phyloP scores from a whole-genome alignment of 2,329 filamentous ascomycete species.

The Epichloe uncinata region DNA sequence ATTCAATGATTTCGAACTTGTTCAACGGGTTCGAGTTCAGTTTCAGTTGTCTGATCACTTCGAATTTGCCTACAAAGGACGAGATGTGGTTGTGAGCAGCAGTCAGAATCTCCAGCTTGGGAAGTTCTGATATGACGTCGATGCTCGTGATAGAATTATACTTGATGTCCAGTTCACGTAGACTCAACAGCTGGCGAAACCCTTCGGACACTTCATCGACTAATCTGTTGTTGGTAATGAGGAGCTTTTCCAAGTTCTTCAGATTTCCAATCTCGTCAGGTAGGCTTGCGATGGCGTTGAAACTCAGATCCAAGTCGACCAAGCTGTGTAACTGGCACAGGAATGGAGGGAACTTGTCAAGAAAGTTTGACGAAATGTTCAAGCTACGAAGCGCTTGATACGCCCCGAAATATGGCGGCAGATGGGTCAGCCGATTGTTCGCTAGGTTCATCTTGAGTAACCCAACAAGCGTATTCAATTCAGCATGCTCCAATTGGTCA shows the following conservation, averaged over 20 bases:
- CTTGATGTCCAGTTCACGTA: conserved; percentile 87
- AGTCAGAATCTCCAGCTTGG: conserved; percentile 74
- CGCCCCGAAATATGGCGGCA: conserved; percentile 71
- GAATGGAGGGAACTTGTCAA: conserved; percentile 74
- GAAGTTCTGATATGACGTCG: conserved; percentile 71
- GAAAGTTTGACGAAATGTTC: conserved; percentile 87
- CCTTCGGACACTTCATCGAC: conserved; percentile 59
- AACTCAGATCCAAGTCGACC: conserved; percentile 90
- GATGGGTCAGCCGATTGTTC: conserved; percentile 72
- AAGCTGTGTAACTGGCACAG: conserved; percentile 70
- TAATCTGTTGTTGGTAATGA: conserved; percentile 91
- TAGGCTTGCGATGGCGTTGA: conserved; percentile 74
- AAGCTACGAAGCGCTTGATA: conserved; percentile 71
- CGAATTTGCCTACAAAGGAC: conserved; percentile 79
- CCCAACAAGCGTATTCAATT: conserved; percentile 60
- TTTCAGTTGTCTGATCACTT: conserved; percentile 69
- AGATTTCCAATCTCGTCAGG: conserved; percentile 69
- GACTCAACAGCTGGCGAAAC: conserved; percentile 58
- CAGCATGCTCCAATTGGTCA: conserved; percentile 74
- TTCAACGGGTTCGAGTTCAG: conserved; percentile 94
- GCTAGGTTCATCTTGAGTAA: conserved; percentile 83
- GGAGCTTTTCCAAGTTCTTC: conserved; percentile 70
- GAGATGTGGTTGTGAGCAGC: conserved; percentile 90
- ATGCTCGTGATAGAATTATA: conserved; percentile 87
- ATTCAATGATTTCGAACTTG: conserved; percentile 69